Evolutionary conservation across 345 rosid genomes (phyloP).

Genomic region (Citrus mangshanensis): DNA sequence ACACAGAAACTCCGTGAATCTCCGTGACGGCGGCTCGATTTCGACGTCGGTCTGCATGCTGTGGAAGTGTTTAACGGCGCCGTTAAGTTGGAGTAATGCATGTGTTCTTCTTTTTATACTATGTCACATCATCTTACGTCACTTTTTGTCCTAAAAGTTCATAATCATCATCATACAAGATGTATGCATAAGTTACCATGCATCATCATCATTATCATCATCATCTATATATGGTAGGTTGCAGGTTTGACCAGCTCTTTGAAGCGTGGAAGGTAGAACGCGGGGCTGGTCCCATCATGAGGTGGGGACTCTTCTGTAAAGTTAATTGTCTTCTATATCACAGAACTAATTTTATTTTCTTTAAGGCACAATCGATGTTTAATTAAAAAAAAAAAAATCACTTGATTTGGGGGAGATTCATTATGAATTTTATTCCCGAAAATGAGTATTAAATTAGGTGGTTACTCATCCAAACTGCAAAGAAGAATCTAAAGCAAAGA

Average conservation of each 20-base stretch:
- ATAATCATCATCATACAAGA: background rate
- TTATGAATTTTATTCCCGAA: too few species aligned
- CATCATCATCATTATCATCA: background rate
- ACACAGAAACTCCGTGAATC: conserved; percentile 2
- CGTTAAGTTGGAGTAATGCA: background rate
- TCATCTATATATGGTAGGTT: background rate
- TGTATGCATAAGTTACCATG: background rate
- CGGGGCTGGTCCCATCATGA: conserved; percentile 1
- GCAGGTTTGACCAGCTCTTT: background rate
- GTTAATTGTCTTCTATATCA: background rate
- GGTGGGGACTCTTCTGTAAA: background rate
- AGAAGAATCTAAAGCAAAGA: background rate
- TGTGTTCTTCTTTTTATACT: too few species aligned
- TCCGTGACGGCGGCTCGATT: background rate
- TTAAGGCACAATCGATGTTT: background rate
- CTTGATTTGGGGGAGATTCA: background rate
- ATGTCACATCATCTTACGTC: background rate
- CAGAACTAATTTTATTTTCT: background rate
- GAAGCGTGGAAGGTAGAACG: background rate
- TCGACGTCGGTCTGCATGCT: background rate
- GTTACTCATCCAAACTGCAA: background rate
- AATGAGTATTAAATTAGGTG: too few species aligned
- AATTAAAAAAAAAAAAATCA: too few species aligned
- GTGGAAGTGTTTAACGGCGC: background rate
- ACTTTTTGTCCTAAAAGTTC: background rate